A percentile compares a stretch with the other conserved stretches of the same genome.
Conservation (phyloP, 2,329 filamentous ascomycete genomes). For the Blastomyces parvus region DNA sequence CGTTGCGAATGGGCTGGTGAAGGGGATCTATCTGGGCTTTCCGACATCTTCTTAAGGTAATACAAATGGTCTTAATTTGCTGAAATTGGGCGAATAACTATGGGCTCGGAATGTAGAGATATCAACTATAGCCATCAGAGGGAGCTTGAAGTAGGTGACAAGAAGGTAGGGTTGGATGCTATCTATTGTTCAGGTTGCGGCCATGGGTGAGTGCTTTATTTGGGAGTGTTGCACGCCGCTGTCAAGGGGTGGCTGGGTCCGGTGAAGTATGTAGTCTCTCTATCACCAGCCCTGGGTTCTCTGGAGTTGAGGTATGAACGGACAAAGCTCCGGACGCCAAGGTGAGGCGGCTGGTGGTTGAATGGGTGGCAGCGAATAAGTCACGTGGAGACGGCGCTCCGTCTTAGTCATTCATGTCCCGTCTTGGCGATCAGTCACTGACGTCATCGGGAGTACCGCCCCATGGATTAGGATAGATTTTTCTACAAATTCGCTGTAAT, state of each 20-base stretch:
- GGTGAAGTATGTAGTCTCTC: background rate
- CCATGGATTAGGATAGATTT: no score
- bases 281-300: background rate
- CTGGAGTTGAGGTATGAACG: background rate
- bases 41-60: constrained; percentile 21
- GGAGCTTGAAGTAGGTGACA: background rate
- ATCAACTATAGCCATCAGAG: background rate
- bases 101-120: background rate
- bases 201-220: background rate
- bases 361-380: background rate
- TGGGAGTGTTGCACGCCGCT: background rate
- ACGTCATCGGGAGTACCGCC: background rate
- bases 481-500: no score
- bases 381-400: background rate
- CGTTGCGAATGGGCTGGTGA: constrained; percentile 6
- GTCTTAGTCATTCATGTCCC: background rate
- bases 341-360: background rate
- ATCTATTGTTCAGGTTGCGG: background rate
- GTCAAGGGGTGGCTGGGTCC: background rate
- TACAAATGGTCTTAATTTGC: background rate
- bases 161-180: background rate
- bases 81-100: constrained; percentile 3
- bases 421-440: background rate
- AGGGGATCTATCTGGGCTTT: constrained; percentile 32
- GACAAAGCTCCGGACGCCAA: background rate